These are phyloP conservation scores for Lasiodiplodia theobromae DNA, from an alignment of 2,329 filamentous ascomycete species.

Conservation along the genomic window DNA sequence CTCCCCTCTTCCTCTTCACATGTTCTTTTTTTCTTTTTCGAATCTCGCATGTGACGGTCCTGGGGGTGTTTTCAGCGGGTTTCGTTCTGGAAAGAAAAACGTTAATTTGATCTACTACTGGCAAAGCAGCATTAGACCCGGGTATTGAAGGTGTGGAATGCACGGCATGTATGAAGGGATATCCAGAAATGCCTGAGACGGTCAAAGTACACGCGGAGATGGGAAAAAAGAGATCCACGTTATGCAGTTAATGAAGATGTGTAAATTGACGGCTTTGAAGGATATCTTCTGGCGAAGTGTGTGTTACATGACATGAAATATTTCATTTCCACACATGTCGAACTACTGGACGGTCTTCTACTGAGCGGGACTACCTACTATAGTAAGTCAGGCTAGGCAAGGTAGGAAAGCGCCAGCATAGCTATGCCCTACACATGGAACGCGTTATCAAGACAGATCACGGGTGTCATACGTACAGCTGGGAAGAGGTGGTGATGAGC, in stretches of 20 bases:
- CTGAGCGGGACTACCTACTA: no score
- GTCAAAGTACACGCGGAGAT: constrained; percentile 8
- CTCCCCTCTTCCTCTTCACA: not conserved
- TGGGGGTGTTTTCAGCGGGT: not conserved
- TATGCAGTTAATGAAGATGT: constrained; percentile 25
- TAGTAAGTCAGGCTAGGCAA: no score
- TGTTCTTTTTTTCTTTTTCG: not conserved
- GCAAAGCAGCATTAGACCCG: constrained; percentile 16
- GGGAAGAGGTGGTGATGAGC: no score
- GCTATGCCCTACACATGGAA: no score
- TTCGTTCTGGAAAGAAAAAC: not conserved
- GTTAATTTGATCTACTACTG: not conserved
- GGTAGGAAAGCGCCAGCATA: no score
- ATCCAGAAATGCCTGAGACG: not conserved
- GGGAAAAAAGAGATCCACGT: constrained; percentile 14
- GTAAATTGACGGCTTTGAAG: not conserved
- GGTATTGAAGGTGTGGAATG: not conserved
- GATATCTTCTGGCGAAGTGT: not conserved
- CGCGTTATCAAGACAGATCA: no score
- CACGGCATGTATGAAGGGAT: constrained; percentile 3
- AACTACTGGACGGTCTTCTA: no score
- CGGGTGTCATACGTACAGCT: no score
- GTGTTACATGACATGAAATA: no score
- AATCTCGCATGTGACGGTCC: constrained; percentile 13
- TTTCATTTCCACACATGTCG: no score